These are phyloP conservation scores for Asterella californica DNA, from an alignment of 225 moss, liverwort and hornwort genomes.

Conservation along the genomic window DNA sequence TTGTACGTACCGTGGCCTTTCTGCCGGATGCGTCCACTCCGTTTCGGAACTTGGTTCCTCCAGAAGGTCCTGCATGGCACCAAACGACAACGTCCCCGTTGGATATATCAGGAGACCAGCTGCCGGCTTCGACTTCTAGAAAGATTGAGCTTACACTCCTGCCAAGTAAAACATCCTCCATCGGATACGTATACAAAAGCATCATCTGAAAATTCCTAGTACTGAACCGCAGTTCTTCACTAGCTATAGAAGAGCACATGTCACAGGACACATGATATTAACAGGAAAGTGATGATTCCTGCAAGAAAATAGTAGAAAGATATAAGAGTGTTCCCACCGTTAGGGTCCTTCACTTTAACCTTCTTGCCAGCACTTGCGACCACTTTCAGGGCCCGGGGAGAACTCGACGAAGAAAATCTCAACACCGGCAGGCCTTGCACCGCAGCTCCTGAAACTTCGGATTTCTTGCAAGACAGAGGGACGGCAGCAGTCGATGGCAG, in stretches of 20 bases:
- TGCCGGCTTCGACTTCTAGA: not conserved
- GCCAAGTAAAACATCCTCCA: not conserved
- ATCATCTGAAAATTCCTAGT: not conserved
- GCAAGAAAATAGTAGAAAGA: not conserved
- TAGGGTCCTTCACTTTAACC: constrained; percentile 31
- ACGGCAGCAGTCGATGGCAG: not conserved
- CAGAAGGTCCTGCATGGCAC: constrained; percentile 52
- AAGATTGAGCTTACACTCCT: not conserved
- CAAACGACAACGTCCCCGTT: not conserved
- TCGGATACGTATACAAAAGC: not conserved
- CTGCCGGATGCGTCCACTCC: constrained; percentile 68
- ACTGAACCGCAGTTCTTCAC: not conserved
- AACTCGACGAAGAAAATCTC: constrained; percentile 10
- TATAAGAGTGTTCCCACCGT: constrained; percentile 25
- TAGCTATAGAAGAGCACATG: no score
- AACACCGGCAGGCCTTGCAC: constrained; percentile 53
- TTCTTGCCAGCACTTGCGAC: constrained; percentile 53
- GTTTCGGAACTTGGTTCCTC: constrained; percentile 43
- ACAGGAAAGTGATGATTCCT: no score
- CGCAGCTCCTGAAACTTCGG: constrained; percentile 44
- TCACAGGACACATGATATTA: not conserved
- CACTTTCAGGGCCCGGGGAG: constrained; percentile 36
- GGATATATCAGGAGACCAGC: not conserved
- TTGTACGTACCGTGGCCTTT: constrained; percentile 35
- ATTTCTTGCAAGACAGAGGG: constrained; percentile 26